Evolutionary conservation across 2,329 filamentous ascomycete species (phyloP), one percentile per base, ranked within the genome.

Genomic region (Cryphonectria parasitica): DNA sequence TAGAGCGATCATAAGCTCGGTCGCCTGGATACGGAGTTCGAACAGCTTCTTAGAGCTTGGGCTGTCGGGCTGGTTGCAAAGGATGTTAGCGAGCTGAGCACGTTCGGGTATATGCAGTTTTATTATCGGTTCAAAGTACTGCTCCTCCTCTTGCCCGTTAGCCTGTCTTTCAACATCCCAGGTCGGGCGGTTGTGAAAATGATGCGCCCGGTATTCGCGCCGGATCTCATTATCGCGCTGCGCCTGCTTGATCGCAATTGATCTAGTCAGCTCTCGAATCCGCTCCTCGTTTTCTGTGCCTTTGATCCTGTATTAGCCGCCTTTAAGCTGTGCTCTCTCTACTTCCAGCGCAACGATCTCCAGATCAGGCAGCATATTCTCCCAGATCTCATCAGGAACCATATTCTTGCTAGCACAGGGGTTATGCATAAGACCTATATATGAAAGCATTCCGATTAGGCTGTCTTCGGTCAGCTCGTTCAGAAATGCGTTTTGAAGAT

Each of bases 401-500:
- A 79, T 79, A 65, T 80, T 74, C 63, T 65, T 67, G 28, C 70
- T 74, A 22, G 76, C 74, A 31, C 74, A 71, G 71, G 75, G 77
- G 72, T 79, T 74, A 19, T 71, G 71, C 5, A 74, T 79, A 19
- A 78, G 71, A 69, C 78, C 76, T 5, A 78, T 71, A 68, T 77
- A 66, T 31, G 69, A 65, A 63, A 78, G 74, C 28, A 76, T 60
- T 28, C 49, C 45, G 39, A 75, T 75, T 1, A 77, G 70, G 34
- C 73, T 52, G 41, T 74, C 73, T 69, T 77, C 68, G 52, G 69
- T 74, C 39, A 72, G 70, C 70, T 77, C 67, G 39, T 76, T 71
- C 10, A 79, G 64, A 66, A 79, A 75, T 13, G 74, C 71, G 54
- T 79, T 79, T 64, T 79, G 66, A 36, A 79, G 71, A 64, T 80